A percentile compares a stretch with the other conserved stretches of the same genome.
Conservation (phyloP, 2,329 filamentous ascomycete species). For the Neurospora sp. region DNA sequence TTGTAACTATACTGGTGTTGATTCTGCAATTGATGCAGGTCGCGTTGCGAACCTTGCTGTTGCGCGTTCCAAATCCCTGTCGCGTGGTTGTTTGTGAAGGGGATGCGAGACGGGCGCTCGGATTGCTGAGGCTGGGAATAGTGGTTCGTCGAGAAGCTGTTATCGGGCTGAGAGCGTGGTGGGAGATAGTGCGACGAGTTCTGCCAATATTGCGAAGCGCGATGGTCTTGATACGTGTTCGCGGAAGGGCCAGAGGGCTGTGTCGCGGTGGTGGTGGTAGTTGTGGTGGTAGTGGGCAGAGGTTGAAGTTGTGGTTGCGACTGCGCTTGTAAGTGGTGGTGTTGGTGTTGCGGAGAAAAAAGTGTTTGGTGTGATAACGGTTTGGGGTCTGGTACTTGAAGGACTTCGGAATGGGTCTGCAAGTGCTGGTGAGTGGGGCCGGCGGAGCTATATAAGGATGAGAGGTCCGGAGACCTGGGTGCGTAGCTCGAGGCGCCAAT, state of each 20-base stretch:
- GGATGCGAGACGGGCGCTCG: slow-evolving; percentile 13
- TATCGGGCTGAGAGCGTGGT: slow-evolving; percentile 3
- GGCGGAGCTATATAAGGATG: slow-evolving; percentile 38
- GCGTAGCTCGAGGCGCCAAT: slow-evolving; percentile 37
- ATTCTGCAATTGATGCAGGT: slow-evolving; percentile 1
- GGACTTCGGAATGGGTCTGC: slow-evolving; percentile 11
- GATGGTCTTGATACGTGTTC: slow-evolving; percentile 17
- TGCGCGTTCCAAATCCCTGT: slow-evolving; percentile 6
- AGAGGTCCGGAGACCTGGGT: slow-evolving; percentile 50
- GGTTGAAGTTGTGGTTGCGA: slow-evolving; percentile 15
- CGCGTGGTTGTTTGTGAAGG: slow-evolving; percentile 4
- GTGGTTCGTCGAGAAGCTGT: slow-evolving; percentile 9
- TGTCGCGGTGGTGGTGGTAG: slow-evolving; percentile 7
- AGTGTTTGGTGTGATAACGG: slow-evolving; percentile 24
- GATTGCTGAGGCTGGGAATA: slow-evolving; percentile 6
- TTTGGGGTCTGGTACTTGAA: slow-evolving; percentile 15
- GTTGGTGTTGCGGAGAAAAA: slow-evolving; percentile 21
- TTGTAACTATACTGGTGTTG: slow-evolving; percentile 10
- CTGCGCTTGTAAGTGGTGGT: slow-evolving; percentile 17
- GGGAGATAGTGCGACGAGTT: slow-evolving; percentile 3
- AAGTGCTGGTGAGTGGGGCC: slow-evolving; percentile 20
- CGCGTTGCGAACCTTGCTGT: slow-evolving; percentile 5
- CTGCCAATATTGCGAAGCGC: slow-evolving; percentile 14
- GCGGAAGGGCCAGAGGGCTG: slow-evolving; percentile 8
- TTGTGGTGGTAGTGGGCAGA: slow-evolving; percentile 13